These are phyloP conservation scores for Pythium rhizo-oryzae DNA, from an alignment of 352 stramenopile species.

Conservation along the genomic window DNA sequence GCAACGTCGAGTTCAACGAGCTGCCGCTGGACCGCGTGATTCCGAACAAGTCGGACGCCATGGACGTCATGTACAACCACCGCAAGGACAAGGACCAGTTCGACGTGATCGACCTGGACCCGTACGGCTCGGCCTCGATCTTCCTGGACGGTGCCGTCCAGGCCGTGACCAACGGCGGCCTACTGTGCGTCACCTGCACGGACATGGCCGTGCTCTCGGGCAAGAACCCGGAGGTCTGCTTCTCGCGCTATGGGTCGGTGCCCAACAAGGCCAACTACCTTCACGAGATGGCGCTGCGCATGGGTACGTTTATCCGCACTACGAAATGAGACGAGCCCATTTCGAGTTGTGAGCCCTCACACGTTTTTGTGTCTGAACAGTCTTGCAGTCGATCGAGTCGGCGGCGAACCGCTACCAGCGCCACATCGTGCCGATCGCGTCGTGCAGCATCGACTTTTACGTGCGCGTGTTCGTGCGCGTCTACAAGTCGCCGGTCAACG, in stretches of 20 bases:
- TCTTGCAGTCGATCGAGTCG: constrained; percentile 96
- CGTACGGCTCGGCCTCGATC: constrained; percentile 98
- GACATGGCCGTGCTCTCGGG: constrained; percentile 96
- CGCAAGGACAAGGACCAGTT: constrained; percentile 92
- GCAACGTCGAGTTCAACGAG: constrained; percentile 94
- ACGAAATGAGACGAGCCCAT: neutral
- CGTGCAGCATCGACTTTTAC: constrained; percentile 99
- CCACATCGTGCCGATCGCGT: constrained; percentile 97
- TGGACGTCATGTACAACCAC: constrained; percentile 88
- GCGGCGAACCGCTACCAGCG: constrained; percentile 95
- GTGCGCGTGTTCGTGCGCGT: constrained; percentile 99
- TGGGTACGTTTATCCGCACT: constrained; percentile 45
- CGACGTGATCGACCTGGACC: constrained; percentile 99
- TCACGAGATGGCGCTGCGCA: constrained; percentile 88
- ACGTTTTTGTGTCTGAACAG: constrained; percentile 19
- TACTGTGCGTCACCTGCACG: constrained; percentile 99
- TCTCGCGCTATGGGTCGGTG: constrained; percentile 81
- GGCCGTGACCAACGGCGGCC: constrained; percentile 93
- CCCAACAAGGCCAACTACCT: constrained; percentile 90
- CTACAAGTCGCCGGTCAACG: constrained; percentile 95
- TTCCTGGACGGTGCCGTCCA: constrained; percentile 99
- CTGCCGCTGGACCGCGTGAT: constrained; percentile 82
- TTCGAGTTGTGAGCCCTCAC: neutral
- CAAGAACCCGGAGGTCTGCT: constrained; percentile 90
- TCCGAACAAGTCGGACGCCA: constrained; percentile 85